A percentile compares a stretch with the other conserved stretches of the same genome.
These are phyloP conservation scores for Colletotrichum liriopes DNA, from an alignment of 2,329 filamentous ascomycete genomes.

Conservation along the genomic window DNA sequence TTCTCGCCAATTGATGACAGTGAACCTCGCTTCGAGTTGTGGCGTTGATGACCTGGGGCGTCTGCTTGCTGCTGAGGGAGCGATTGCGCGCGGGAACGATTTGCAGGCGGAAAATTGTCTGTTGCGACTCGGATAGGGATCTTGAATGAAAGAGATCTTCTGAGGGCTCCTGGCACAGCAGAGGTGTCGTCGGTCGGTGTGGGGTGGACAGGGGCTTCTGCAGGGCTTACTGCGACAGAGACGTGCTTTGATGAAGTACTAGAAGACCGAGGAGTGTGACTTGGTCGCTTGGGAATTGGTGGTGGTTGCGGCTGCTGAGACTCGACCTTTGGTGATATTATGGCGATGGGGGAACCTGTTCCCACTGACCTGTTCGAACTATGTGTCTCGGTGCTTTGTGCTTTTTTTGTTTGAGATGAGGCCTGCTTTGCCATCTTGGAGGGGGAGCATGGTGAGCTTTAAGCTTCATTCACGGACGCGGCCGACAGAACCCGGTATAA, in stretches of 20 bases:
- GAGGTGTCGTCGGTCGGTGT: constrained; percentile 27
- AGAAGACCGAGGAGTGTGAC: constrained; percentile 22
- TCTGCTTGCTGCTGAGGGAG: constrained; percentile 27
- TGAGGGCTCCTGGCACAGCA: constrained; percentile 30
- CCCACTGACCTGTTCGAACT: constrained; percentile 14
- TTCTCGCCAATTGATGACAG: constrained; percentile 33
- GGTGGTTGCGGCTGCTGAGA: constrained; percentile 19
- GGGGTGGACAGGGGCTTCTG: constrained; percentile 17
- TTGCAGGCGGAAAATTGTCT: constrained; percentile 16
- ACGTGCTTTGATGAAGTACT: constrained; percentile 38
- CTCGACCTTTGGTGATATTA: constrained; percentile 24
- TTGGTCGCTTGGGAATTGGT: constrained; percentile 16
- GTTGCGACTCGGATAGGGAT: constrained; percentile 36
- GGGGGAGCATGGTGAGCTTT: constrained; percentile 39
- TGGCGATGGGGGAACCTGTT: constrained; percentile 33
- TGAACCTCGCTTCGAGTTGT: constrained; percentile 11
- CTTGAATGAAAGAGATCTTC: constrained; percentile 42
- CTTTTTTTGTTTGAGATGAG: not conserved
- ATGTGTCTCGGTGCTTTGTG: not conserved
- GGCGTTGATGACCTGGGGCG: constrained; percentile 13
- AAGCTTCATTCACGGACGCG: constrained; percentile 21
- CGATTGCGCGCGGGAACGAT: constrained; percentile 28
- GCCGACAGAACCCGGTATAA: constrained; percentile 29
- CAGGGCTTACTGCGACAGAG: constrained; percentile 18
- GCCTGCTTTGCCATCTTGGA: constrained; percentile 32